Percentiles rank a stretch among this genome's conserved stretches.
Evolutionary conservation across 2,329 filamentous ascomycete species (phyloP).

Genomic region (Clathrospora elynae): DNA sequence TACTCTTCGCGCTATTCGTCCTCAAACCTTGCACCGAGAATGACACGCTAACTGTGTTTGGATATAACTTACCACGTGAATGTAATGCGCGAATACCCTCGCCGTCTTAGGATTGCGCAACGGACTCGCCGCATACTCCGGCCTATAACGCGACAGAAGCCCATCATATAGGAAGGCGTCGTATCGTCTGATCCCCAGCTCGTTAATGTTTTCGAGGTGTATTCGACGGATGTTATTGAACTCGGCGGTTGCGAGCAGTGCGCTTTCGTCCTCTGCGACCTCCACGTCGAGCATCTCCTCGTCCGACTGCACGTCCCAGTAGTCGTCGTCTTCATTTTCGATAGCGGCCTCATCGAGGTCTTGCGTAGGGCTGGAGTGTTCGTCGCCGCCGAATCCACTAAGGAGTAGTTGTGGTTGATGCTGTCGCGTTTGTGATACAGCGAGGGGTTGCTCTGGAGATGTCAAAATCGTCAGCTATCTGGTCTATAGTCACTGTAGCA

Average conservation of each 20-base stretch:
- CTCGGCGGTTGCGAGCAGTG: slow-evolving; percentile 35
- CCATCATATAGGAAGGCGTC: slow-evolving; percentile 56
- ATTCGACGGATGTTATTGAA: slow-evolving; percentile 47
- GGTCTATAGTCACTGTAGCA: slow-evolving; percentile 6
- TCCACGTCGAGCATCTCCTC: slow-evolving; percentile 50
- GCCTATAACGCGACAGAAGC: slow-evolving; percentile 53
- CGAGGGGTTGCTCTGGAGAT: slow-evolving; percentile 31
- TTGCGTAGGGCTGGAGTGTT: slow-evolving; percentile 43
- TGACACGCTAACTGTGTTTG: not conserved
- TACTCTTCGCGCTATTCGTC: too few species aligned
- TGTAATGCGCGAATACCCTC: slow-evolving; percentile 87
- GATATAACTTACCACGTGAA: slow-evolving; percentile 64
- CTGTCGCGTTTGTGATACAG: slow-evolving; percentile 19
- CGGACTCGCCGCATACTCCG: slow-evolving; percentile 62
- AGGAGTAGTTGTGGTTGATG: slow-evolving; percentile 29
- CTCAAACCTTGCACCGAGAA: not conserved
- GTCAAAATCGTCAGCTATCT: slow-evolving; percentile 29
- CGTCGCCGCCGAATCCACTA: slow-evolving; percentile 49
- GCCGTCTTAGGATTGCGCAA: slow-evolving; percentile 80
- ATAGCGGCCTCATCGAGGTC: slow-evolving; percentile 48
- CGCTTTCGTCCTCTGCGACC: slow-evolving; percentile 27
- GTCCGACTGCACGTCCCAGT: slow-evolving; percentile 56
- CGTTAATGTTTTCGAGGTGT: slow-evolving; percentile 43
- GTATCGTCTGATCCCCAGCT: slow-evolving; percentile 49
- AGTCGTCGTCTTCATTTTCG: slow-evolving; percentile 56